Base-by-base conservation (phyloP, 768 basidiomycete genomes). In the Boletus patriciae region DNA sequence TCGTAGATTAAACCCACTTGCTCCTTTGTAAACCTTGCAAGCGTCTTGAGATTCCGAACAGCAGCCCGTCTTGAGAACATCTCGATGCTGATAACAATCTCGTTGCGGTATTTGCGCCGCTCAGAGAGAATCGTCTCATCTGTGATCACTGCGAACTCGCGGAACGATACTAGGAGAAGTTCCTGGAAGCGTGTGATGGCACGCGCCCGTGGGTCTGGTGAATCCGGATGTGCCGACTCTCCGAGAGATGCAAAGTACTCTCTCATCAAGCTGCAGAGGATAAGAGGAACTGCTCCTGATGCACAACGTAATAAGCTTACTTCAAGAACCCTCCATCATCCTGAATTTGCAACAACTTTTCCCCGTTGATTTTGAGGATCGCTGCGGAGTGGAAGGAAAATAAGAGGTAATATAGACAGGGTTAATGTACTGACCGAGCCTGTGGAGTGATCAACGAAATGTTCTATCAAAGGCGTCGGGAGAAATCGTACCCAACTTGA, bases 141-240 rank as follows among this genome's bases (percentile, higher is more conserved):
- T 0, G 94, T 94, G 71, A 99, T 97, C 59, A 94, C 82, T 5
- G 92, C 89, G 70, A 99, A 98, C 70, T 99, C 97, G 54, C 97
- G 85, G 83, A 99, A 99, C 3, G 97, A 96, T 53, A 99, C 88
- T 8, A 98, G 86, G 41, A 98, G 85, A 1, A 94, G 84, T 74
- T 99, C 95, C 72, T 98, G 97, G 81, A 99, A 99, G 53, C 91
- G 88, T 10, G 94, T 98, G 65, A 98, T 96, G 21, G 94, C 92
- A 13, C 95, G 88, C 4, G 90, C 83, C 15, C 94, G 87, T 9
- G 94, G 88, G 63, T 98, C 96, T 8, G 80, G 70, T 15, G 96
- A 92, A 58, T 88, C 76, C 0, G 97, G 96, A 68, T 98, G 92
- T 0, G 96, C 97, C 3, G 96, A 94, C 16, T 94, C 89, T 37